Conservation (phyloP, 345 rosid genomes). For the Dipteronia sinensis region DNA sequence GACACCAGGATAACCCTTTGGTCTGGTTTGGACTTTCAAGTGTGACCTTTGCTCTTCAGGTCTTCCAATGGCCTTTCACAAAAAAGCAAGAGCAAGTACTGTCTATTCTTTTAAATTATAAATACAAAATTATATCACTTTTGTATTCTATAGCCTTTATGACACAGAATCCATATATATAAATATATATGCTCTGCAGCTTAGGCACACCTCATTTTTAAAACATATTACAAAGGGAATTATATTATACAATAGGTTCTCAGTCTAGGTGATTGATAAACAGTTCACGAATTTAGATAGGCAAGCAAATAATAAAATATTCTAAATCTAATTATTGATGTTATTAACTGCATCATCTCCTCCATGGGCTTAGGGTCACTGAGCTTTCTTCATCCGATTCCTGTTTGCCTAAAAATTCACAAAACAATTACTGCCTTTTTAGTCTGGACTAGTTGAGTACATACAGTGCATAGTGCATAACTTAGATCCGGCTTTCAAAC, state of each 20-base stretch:
- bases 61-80: constrained; percentile 1
- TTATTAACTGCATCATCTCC: not conserved
- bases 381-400: not conserved
- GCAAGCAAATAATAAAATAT: not conserved
- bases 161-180: not conserved
- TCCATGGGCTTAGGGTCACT: not conserved
- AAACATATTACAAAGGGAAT: not conserved
- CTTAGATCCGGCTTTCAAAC: not conserved
- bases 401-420: not conserved
- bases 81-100: not conserved
- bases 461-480: not conserved
- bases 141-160: not conserved
- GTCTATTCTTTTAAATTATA: not conserved
- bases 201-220: not conserved
- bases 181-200: not conserved
- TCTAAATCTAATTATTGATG: not conserved
- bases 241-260: not conserved
- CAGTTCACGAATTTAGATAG: not conserved
- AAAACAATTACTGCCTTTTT: not conserved
- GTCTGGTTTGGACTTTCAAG: constrained; percentile 7
- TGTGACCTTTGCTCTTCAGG: not conserved
- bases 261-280: not conserved
- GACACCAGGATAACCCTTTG: not conserved
- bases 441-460: not conserved
- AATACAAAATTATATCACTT: not conserved